Evolutionary conservation across 2,329 filamentous ascomycete genomes (phyloP).

Genomic region (Colletotrichum liaoningense): DNA sequence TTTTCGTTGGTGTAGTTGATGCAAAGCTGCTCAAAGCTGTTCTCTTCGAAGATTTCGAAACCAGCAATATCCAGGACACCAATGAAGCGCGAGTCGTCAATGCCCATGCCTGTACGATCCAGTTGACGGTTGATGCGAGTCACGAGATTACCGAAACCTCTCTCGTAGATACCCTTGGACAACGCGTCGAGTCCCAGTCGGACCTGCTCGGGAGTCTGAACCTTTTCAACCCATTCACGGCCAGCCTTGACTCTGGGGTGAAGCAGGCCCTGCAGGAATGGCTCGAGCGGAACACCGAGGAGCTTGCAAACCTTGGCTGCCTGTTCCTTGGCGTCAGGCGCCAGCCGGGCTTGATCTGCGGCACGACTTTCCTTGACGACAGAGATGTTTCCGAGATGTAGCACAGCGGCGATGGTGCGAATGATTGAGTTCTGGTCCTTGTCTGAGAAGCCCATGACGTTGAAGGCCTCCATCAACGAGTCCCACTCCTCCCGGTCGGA

Average conservation of each 20-base stretch:
- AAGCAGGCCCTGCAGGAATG: conserved; percentile 88
- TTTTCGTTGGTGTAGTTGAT: conserved; percentile 99
- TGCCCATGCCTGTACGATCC: conserved; percentile 81
- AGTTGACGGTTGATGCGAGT: conserved; percentile 91
- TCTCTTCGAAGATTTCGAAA: conserved; percentile 98
- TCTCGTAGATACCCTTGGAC: conserved; percentile 97
- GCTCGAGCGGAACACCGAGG: conserved; percentile 84
- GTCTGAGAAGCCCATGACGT: conserved; percentile 91
- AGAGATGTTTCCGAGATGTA: conserved; percentile 92
- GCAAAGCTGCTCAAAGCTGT: conserved; percentile 98
- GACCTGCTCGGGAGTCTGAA: conserved; percentile 96
- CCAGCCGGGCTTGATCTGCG: conserved; percentile 88
- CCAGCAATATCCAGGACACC: conserved; percentile 98
- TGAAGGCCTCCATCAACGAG: conserved; percentile 88
- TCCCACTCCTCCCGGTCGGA: conserved; percentile 95
- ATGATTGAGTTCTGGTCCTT: conserved; percentile 87
- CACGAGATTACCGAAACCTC: conserved; percentile 93
- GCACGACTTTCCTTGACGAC: conserved; percentile 92
- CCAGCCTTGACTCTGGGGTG: conserved; percentile 96
- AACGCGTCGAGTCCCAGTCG: conserved; percentile 89
- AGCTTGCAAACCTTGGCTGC: conserved; percentile 85
- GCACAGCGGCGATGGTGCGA: conserved; percentile 87
- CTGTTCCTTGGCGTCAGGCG: conserved; percentile 78
- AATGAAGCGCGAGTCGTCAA: conserved; percentile 94
- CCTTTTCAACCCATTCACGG: conserved; percentile 98